phyloP scores from a whole-genome alignment of 1,284 basidiomycete species.

The Sanguinoderma infundibulare region DNA sequence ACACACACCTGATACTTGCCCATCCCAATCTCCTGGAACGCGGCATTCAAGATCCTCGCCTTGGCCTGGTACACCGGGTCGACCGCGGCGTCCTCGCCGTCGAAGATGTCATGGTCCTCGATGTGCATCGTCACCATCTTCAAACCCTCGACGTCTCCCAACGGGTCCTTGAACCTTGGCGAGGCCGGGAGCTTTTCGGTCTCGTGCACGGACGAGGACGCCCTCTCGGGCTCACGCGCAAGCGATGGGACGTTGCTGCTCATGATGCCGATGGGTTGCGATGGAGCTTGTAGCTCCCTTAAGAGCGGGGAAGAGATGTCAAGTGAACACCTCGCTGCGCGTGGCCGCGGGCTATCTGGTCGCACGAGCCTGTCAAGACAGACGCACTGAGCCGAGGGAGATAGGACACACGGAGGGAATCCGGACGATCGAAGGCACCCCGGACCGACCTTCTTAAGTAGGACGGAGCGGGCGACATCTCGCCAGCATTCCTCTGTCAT shows the following conservation, averaged over 20 bases:
- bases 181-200: not conserved
- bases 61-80: conserved; percentile 73
- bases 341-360: not conserved
- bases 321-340: not conserved
- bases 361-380: not conserved
- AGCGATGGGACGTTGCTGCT: not conserved
- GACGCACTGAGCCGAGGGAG: not conserved
- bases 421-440: not conserved
- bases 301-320: not conserved
- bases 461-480: not conserved
- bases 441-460: not conserved
- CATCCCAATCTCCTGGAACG: conserved; percentile 74
- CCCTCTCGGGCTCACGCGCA: not conserved
- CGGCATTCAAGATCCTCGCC: conserved; percentile 64
- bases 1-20: conserved; percentile 64
- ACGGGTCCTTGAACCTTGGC: conserved; percentile 2
- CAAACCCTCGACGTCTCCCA: conserved; percentile 1
- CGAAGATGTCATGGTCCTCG: conserved; percentile 43
- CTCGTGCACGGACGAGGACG: not conserved
- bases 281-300: not conserved
- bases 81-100: conserved; percentile 44
- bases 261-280: not conserved
- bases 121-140: not conserved
- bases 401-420: not conserved
- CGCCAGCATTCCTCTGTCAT: not conserved